phyloP scores from a whole-genome alignment of 1,284 basidiomycete species.

The Caloboletus firmus region DNA sequence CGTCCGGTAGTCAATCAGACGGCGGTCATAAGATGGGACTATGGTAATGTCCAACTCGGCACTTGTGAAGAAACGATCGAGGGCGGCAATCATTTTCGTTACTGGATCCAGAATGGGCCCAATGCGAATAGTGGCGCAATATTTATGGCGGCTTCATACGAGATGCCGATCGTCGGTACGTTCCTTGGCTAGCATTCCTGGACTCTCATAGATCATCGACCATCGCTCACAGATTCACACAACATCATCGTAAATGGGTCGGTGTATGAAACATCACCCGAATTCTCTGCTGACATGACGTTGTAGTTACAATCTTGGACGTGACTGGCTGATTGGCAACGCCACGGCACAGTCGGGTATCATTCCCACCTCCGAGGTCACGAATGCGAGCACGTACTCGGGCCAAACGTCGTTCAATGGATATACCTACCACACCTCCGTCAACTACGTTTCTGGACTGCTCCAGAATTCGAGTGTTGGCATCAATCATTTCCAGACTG shows the following conservation, averaged over 20 bases:
- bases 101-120: slow-evolving; percentile 80
- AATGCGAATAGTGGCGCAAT: slow-evolving; percentile 69
- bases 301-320: slow-evolving; percentile 55
- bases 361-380: slow-evolving; percentile 50
- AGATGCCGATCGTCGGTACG: slow-evolving; percentile 59
- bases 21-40: slow-evolving; percentile 79
- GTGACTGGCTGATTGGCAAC: slow-evolving; percentile 84
- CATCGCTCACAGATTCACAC: slow-evolving; percentile 41
- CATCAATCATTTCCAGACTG: slow-evolving; percentile 76
- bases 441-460: slow-evolving; percentile 67
- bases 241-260: slow-evolving; percentile 60
- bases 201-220: neutral
- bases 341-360: slow-evolving; percentile 55
- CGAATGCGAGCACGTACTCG: slow-evolving; percentile 57
- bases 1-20: slow-evolving; percentile 65
- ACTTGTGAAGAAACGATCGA: slow-evolving; percentile 83
- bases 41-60: slow-evolving; percentile 72
- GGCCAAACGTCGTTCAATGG: slow-evolving; percentile 56
- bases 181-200: slow-evolving; percentile 9
- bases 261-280: slow-evolving; percentile 12
- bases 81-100: slow-evolving; percentile 90
- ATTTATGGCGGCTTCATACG: slow-evolving; percentile 83
- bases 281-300: slow-evolving; percentile 2
- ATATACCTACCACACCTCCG: slow-evolving; percentile 72
- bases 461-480: slow-evolving; percentile 67